Base-by-base conservation (phyloP, 257 asterid species). In the Fraxinus anomala region DNA sequence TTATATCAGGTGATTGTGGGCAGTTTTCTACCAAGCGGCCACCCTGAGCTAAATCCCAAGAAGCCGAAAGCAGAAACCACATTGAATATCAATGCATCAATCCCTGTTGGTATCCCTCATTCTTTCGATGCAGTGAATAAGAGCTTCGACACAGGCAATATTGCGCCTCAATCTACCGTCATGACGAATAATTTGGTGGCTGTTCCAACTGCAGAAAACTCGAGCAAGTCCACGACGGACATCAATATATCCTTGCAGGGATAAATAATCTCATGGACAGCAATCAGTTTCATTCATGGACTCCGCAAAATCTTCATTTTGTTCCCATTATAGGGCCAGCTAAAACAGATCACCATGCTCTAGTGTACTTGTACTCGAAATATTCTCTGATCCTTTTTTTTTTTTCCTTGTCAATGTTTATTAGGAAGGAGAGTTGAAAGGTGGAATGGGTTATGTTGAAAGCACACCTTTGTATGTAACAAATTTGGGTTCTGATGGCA, bases 181-280 rank as follows among this genome's bases (percentile, higher is more conserved):
- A 89, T 80, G 63, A 80, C 83, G 6, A 82, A 72, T 77, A 85
- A 83, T 11, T 89, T 94, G 91, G 77, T 87, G 1, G 72, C 78
- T 5, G 72, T 82, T 59, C 83, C 86, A 72, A 10, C 83, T 6
- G 75, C 87, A 37, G 92, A 89, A 37, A 90, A 86, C 75, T 61
- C 89, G 10, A 88, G 90, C 68, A 87, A 83, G 65, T 65, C 91
- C n/a, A 49, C 85, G 3, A 91, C 94, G 21, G 96, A 93, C 79
- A 91, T 91, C 87, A 91, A 89, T 75, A 88, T 89, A 73, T 82
- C 96, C 6, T 84, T 92, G 88, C 90, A 87, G 76, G 90, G 91
- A 54, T 85, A 86, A 42, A 80, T 83, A 73, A 42, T 73, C 37
- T 49, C 26, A 23, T 40, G 72, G 61, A 31, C 26, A 33, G 4